phyloP scores from a whole-genome alignment of 345 rosid species.

The Gossypium stocksii region DNA sequence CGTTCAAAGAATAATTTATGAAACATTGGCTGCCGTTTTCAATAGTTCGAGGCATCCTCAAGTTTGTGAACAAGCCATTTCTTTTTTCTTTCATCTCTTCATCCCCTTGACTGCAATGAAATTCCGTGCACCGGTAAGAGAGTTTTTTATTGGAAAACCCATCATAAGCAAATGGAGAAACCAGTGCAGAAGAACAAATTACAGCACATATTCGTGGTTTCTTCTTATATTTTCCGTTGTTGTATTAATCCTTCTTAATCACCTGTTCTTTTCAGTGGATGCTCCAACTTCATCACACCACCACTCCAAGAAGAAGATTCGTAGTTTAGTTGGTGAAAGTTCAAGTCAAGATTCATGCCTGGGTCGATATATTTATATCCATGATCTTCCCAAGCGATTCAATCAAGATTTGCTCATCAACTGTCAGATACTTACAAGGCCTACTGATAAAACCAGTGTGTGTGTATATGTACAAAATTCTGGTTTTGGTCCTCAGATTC shows the following conservation, averaged over 20 bases:
- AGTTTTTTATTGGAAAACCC: not conserved
- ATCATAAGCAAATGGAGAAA: constrained; percentile 8
- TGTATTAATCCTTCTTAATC: not conserved
- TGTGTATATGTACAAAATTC: constrained; percentile 29
- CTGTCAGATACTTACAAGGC: constrained; percentile 27
- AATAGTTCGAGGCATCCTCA: not conserved
- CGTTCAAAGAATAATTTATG: too few relatives aligned
- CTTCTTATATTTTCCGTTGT: constrained; percentile 6
- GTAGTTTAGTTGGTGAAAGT: not conserved
- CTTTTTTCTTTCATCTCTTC: not conserved
- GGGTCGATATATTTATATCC: constrained; percentile 37
- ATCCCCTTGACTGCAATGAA: not conserved
- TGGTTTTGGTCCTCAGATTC: constrained; percentile 34
- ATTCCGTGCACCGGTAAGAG: not conserved
- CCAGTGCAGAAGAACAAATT: not conserved
- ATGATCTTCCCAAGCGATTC: constrained; percentile 33
- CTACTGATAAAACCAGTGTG: constrained; percentile 28
- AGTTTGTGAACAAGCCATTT: not conserved
- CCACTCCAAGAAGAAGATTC: too few relatives aligned
- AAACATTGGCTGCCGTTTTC: not conserved
- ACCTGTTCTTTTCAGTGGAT: not conserved
- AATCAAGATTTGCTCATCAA: constrained; percentile 31
- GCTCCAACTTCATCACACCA: too few relatives aligned
- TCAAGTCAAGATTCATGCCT: constrained; percentile 26
- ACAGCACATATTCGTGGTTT: not conserved